Evolutionary conservation across 441 rosid species (phyloP).

Genomic region (Jatropha multifida): DNA sequence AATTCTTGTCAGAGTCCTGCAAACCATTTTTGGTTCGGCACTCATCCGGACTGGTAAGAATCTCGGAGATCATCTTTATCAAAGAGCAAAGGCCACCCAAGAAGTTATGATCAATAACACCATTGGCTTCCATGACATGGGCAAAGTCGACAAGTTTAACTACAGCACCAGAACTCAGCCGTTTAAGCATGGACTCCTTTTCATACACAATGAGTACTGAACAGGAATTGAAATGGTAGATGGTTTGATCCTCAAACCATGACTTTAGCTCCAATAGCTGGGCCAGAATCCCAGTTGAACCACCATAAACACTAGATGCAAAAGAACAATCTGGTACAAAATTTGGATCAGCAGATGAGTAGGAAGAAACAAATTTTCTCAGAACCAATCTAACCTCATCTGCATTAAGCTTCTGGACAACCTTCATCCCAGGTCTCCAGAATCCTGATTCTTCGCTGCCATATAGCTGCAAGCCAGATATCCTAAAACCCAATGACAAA

Average conservation of each 20-base stretch:
- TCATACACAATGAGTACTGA: conserved; percentile 75
- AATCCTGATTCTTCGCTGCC: conserved; percentile 41
- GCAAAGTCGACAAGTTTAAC: conserved; percentile 94
- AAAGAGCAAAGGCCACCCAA: conserved; percentile 94
- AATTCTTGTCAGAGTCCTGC: conserved; percentile 27
- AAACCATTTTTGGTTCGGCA: conserved; percentile 30
- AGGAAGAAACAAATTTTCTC: conserved; percentile 81
- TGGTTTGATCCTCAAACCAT: conserved; percentile 92
- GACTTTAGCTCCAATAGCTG: conserved; percentile 77
- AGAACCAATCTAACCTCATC: conserved; percentile 59
- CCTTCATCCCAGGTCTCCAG: conserved; percentile 71
- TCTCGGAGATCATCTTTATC: conserved; percentile 74
- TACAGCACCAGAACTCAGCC: conserved; percentile 38
- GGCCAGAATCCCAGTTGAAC: conserved; percentile 64
- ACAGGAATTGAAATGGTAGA: conserved; percentile 85
- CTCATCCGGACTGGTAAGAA: conserved; percentile 50
- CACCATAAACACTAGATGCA: conserved; percentile 59
- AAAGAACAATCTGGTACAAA: conserved; percentile 55
- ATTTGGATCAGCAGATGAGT: conserved; percentile 36
- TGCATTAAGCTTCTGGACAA: conserved; percentile 39
- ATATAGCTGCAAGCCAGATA: conserved; percentile 70
- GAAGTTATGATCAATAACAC: conserved; percentile 92
- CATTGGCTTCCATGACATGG: conserved; percentile 81
- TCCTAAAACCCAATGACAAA: conserved; percentile 65
- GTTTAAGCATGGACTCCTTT: conserved; percentile 44